These are phyloP conservation scores for Cryphonectria japonica DNA, from an alignment of 2,329 filamentous ascomycete genomes.

Conservation along the genomic window DNA sequence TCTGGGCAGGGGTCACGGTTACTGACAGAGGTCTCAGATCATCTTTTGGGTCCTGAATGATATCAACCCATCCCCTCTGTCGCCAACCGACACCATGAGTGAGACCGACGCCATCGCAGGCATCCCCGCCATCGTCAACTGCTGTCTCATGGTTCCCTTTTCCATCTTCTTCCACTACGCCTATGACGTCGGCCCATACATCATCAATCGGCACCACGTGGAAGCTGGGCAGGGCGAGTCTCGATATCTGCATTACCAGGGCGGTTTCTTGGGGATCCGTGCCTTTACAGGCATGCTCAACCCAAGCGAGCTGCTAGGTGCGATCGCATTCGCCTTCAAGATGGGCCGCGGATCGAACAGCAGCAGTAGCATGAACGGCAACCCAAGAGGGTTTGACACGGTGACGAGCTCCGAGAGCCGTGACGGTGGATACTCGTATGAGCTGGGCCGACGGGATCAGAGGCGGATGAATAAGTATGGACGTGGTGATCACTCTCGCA, in stretches of 20 bases:
- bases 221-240: slow-evolving; percentile 24
- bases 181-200: slow-evolving; percentile 33
- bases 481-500: not conserved
- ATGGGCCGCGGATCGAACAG: slow-evolving; percentile 4
- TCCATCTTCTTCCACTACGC: slow-evolving; percentile 34
- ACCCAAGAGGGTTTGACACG: not conserved
- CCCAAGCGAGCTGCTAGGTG: slow-evolving; percentile 26
- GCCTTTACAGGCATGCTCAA: slow-evolving; percentile 29
- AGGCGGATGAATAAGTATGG: slow-evolving; percentile 3
- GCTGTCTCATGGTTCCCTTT: slow-evolving; percentile 36
- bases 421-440: slow-evolving; percentile 4
- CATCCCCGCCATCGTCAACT: slow-evolving; percentile 33
- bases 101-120: slow-evolving; percentile 34
- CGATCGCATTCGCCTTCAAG: slow-evolving; percentile 19
- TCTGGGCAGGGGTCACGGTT: not conserved
- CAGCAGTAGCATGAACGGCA: not conserved
- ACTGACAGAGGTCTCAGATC: slow-evolving; percentile 6
- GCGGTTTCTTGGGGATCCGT: slow-evolving; percentile 31
- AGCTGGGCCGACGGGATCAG: slow-evolving; percentile 11
- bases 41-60: slow-evolving; percentile 33
- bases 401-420: slow-evolving; percentile 4
- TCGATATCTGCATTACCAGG: slow-evolving; percentile 32
- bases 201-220: slow-evolving; percentile 27
- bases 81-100: slow-evolving; percentile 32
- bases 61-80: slow-evolving; percentile 26